These are phyloP conservation scores for Globisporangium orthogonon DNA, from an alignment of 352 stramenopile species.

Conservation along the genomic window DNA sequence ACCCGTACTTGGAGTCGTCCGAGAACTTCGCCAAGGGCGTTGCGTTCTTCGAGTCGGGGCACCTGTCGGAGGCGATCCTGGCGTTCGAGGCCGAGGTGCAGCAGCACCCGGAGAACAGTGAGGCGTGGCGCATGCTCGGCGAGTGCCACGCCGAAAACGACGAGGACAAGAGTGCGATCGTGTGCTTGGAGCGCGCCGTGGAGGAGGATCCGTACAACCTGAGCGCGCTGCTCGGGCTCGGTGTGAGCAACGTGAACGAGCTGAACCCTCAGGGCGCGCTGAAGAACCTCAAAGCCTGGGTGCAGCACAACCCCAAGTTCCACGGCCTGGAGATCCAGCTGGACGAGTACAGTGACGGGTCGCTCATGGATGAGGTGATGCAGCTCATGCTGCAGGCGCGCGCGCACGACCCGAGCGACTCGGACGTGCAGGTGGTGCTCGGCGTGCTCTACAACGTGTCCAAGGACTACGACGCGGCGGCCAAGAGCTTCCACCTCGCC, in stretches of 20 bases:
- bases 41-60: slow-evolving; percentile 86
- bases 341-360: slow-evolving; percentile 87
- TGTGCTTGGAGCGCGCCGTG: slow-evolving; percentile 91
- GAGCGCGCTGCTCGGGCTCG: slow-evolving; percentile 89
- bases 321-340: slow-evolving; percentile 88
- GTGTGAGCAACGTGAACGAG: slow-evolving; percentile 97
- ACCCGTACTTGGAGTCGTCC: slow-evolving; percentile 52
- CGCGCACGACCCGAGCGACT: slow-evolving; percentile 67
- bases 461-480: slow-evolving; percentile 93
- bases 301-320: slow-evolving; percentile 97
- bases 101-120: slow-evolving; percentile 90
- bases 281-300: slow-evolving; percentile 93
- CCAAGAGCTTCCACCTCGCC: slow-evolving; percentile 85
- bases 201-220: slow-evolving; percentile 94
- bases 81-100: slow-evolving; percentile 95
- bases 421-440: slow-evolving; percentile 87
- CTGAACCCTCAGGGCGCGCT: slow-evolving; percentile 91
- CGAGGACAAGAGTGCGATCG: slow-evolving; percentile 93
- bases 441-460: slow-evolving; percentile 98
- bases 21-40: slow-evolving; percentile 75
- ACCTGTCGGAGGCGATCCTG: slow-evolving; percentile 90
- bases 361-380: slow-evolving; percentile 92
- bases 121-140: slow-evolving; percentile 93
- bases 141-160: slow-evolving; percentile 96
- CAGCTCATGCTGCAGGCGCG: slow-evolving; percentile 91